Evolutionary conservation across 192 early-diverging fungal genomes (phyloP), one percentile per base, ranked within the genome.

Genomic region (Radiomyces spectabilis): DNA sequence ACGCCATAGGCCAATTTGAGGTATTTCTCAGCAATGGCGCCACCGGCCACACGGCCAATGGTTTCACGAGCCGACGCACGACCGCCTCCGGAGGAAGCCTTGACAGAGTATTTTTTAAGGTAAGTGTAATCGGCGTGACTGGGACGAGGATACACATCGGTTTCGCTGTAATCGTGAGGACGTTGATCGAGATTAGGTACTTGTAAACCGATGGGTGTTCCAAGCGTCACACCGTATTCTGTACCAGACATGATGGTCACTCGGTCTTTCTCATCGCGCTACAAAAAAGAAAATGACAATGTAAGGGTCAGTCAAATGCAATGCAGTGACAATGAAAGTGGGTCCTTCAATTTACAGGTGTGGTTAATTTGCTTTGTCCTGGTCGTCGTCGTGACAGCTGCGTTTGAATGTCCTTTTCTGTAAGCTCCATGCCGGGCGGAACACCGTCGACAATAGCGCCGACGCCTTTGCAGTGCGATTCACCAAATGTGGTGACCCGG

Each of bases 91-190:
- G 82, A 86, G 4, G 85, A 89, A 24, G 94, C 93, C 78, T 98
- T 98, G 51, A 98, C 65, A 51, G 89, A 88, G 61, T 98, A 98
- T 66, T 98, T 98, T 61, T 89, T 66, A 59, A 98, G 59, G 56
- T 98, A 98, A 15, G 96, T 98, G 70, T 77, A 98, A 70, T 98
- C 96, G n/a, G 96, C 96, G 48, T 98, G 96, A 22, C 87, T 91
- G 21, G 96, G 96, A 7, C 96, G 84, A 46, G 96, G 96, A 68
- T 89, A 98, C 21, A 87, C 69, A 69, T 97, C 94, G 53, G 91
- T 97, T 59, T 98, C 95, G 32, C 86, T 81, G 66, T 98, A 98
- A 68, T 98, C 96, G 51, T 85, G 82, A 15, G 96, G 96, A 19
- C 95, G 77, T 56, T 98, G 96, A 80, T 98, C 96, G 65, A 88